Percentiles rank a stretch among this genome's conserved stretches.
These are phyloP conservation scores for Trifolium subterraneum DNA, from an alignment of 306 rosid genomes.

Conservation along the genomic window DNA sequence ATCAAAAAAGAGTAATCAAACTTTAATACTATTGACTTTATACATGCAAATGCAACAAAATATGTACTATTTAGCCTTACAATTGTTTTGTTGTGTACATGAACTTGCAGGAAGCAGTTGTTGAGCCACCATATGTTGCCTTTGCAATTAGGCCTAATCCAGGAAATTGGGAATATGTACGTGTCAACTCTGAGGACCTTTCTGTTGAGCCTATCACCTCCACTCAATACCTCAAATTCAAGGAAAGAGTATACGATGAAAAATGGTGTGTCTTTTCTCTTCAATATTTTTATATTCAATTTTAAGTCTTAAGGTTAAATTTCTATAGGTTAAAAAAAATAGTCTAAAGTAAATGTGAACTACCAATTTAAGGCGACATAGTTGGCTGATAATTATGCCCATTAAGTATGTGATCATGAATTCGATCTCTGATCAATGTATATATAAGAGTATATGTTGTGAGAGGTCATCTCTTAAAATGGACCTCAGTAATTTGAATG, in stretches of 20 bases:
- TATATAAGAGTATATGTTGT: not conserved
- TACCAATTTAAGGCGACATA: too few relatives aligned
- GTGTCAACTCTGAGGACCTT: constrained; percentile 71
- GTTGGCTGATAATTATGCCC: not conserved
- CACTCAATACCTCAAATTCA: constrained; percentile 66
- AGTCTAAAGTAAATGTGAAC: too few relatives aligned
- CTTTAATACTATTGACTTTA: not conserved
- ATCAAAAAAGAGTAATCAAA: too few relatives aligned
- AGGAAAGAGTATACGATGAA: constrained; percentile 67
- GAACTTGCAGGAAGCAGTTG: constrained; percentile 81
- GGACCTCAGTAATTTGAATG: not conserved
- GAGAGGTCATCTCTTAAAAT: not conserved
- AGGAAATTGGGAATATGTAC: constrained; percentile 81
- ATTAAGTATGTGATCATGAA: not conserved
- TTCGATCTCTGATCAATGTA: too few relatives aligned
- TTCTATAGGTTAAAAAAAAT: not conserved
- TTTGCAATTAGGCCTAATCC: constrained; percentile 84
- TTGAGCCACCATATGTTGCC: constrained; percentile 75
- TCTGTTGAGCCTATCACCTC: constrained; percentile 63
- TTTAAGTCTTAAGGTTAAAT: not conserved
- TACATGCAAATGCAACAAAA: not conserved
- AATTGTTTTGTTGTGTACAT: constrained; percentile 2
- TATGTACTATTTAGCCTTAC: not conserved
- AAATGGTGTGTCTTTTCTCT: constrained; percentile 57
- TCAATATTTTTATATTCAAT: not conserved